Evolutionary conservation across 1,284 basidiomycete species (phyloP).

Genomic region (Sporisorium sorghi): DNA sequence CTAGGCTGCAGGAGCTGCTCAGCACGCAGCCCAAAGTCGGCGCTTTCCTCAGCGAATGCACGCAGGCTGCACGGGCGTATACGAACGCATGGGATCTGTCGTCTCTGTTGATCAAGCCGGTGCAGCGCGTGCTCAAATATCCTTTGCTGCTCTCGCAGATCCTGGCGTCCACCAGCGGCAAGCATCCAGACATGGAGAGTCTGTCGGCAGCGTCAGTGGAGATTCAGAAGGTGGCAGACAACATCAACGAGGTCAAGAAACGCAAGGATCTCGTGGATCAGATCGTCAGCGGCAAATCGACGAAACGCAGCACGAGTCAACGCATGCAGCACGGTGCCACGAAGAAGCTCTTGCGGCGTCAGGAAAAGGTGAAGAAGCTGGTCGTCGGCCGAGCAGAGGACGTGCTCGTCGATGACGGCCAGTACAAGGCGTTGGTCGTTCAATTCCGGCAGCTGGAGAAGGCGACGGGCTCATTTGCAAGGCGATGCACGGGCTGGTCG

Average conservation of each 20-base stretch:
- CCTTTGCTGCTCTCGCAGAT: conserved; percentile 85
- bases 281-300: conserved; percentile 50
- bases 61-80: conserved; percentile 61
- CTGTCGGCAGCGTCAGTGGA: conserved; percentile 77
- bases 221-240: conserved; percentile 82
- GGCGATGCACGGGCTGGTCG: conserved; percentile 52
- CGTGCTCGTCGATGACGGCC: conserved; percentile 44
- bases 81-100: conserved; percentile 92
- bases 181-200: conserved; percentile 79
- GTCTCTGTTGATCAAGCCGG: conserved; percentile 81
- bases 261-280: conserved; percentile 78
- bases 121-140: conserved; percentile 77
- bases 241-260: conserved; percentile 87
- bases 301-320: conserved; percentile 43
- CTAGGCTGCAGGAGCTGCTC: conserved; percentile 72
- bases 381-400: conserved; percentile 32
- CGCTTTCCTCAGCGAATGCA: conserved; percentile 69
- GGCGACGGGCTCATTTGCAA: conserved; percentile 34
- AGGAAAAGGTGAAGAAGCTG: conserved; percentile 53
- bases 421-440: conserved; percentile 43
- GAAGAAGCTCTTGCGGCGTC: conserved; percentile 53
- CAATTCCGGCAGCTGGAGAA: conserved; percentile 51
- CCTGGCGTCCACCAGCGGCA: conserved; percentile 75
- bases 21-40: conserved; percentile 55
- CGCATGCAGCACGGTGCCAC: conserved; percentile 48